phyloP scores from a whole-genome alignment of 164 flowering plant species.

The Nymphaea thermarum region DNA sequence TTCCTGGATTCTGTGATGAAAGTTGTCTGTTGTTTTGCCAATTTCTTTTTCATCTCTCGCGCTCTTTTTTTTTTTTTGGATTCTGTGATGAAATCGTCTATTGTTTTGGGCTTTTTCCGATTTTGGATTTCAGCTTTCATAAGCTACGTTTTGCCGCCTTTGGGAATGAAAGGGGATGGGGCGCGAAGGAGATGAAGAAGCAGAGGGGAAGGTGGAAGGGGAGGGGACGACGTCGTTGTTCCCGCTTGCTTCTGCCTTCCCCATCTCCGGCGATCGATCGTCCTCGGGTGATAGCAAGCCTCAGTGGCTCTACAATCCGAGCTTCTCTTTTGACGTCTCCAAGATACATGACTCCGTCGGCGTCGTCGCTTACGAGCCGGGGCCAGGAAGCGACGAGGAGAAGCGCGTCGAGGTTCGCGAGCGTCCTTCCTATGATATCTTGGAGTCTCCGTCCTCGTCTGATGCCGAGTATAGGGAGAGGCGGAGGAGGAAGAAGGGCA shows the following conservation, averaged over 20 bases:
- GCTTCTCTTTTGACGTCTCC: too few relatives aligned
- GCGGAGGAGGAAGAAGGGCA: constrained; percentile 19
- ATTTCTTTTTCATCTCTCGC: too few relatives aligned
- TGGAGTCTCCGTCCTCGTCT: constrained; percentile 31
- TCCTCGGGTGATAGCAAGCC: constrained; percentile 14
- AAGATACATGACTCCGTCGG: too few relatives aligned
- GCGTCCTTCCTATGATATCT: constrained; percentile 22
- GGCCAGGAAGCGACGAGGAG: constrained; percentile 13
- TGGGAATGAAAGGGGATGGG: constrained; percentile 5
- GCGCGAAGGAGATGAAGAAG: not conserved
- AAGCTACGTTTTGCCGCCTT: too few relatives aligned
- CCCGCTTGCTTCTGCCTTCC: constrained; percentile 10
- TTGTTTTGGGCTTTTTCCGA: too few relatives aligned
- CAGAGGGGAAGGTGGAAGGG: not conserved
- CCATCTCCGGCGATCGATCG: constrained; percentile 1
- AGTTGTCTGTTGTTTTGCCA: too few relatives aligned
- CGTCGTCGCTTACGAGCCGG: too few relatives aligned
- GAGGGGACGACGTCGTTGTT: constrained; percentile 3
- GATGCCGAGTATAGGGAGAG: constrained; percentile 8
- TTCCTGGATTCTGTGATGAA: too few relatives aligned
- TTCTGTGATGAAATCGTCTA: too few relatives aligned
- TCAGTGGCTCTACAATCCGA: too few relatives aligned
- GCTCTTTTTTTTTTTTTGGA: too few relatives aligned
- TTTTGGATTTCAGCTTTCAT: too few relatives aligned
- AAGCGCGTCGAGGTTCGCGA: constrained; percentile 4